Base-by-base conservation (phyloP, 345 rosid genomes). In the Lepidium aucheri region DNA sequence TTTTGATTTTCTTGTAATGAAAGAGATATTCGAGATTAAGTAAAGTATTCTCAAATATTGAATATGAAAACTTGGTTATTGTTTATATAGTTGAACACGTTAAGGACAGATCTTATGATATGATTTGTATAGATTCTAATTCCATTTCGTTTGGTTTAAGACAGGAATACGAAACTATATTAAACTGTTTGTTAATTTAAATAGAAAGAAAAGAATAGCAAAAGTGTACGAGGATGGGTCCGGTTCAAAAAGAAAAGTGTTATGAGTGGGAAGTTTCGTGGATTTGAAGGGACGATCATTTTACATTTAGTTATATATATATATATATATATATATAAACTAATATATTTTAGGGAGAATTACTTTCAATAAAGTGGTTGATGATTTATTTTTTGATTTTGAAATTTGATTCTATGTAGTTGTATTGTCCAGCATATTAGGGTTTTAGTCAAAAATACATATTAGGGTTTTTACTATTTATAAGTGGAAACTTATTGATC, bases 281-380 rank as follows among this genome's bases (percentile, higher is more conserved):
- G 71, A 72, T 65, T 72, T 46, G 65, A 72, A 72, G 70, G 71
- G 76, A 72, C 71, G 54, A 72, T 72, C 47, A 72, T n/a, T 65
- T 72, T 69, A 33, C 34, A 47, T 40, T 44, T 43, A 11, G 5
- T 15, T 33, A n/a, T 24, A 33, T 34, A 2, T 10, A 22, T 20
- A 1, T n/a, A n/a, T n/a, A n/a, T n/a, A n/a, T n/a, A n/a, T n/a
- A n/a, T n/a, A n/a, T n/a, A 38, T 50, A 0, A 15, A 12, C 50
- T 47, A 17, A 58, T 39, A 9, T 59, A 28, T 58, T 32, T 46
- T 18, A 26, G 30, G 30, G 5, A 26, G 5, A 26, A 26, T 26
- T 26, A 26, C 5, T 26, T 26, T 26, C 30, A 4, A 26, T 26
- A 26, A 4, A 26, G 30, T 4, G 30, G 6, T 26, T 26, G 6